Base-by-base conservation (phyloP, 208 protist genomes). In the Blechomonas ayalai region DNA sequence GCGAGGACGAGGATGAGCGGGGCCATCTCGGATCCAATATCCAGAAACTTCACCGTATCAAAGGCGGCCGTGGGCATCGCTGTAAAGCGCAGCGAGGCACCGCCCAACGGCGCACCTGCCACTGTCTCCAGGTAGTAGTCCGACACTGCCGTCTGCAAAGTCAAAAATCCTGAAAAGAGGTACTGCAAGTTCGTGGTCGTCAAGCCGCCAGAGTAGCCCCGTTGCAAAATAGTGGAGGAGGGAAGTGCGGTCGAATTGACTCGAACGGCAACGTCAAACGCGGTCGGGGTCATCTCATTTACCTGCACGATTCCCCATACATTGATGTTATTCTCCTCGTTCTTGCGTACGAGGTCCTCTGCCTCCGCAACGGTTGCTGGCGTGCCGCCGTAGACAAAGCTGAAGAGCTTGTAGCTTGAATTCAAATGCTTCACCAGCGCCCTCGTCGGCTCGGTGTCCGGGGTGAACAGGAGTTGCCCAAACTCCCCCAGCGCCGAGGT, bases 1-100 rank as follows among this genome's bases (percentile, higher is more conserved):
- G 63, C 65, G 22, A 88, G 59, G 18, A 86, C 79, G 37, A 88
- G 48, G 35, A 92, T 66, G n/a, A 84, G 63, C 27, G 77, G 66
- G 4, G 71, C 59, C 12, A 86, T 58, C 35, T 51, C 32, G 10
- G 65, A 23, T 13, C 60, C 76, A 1, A 44, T 45, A 24, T 39
- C 44, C 4, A 90, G 56, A 24, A 90, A 69, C 32, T 22, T 59
- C 28, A 79, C 64, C 35, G 65, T 37, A 18, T 33, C 54, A 59
- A 69, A 84, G 0, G 23, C 48, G 9, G 45, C 57, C 0, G 66
- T 82, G 20, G 65, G 47, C 60, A 73, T 79, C 22, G 74, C 46
- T 6, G 54, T 67, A 52, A 43, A 66, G 43, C 49, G 60, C n/a
- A 70, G 50, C 0, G 12, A 24, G 41, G 41, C 28, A n/a, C 36